phyloP scores from a whole-genome alignment of 345 rosid species.

The Gossypium sturtianum region DNA sequence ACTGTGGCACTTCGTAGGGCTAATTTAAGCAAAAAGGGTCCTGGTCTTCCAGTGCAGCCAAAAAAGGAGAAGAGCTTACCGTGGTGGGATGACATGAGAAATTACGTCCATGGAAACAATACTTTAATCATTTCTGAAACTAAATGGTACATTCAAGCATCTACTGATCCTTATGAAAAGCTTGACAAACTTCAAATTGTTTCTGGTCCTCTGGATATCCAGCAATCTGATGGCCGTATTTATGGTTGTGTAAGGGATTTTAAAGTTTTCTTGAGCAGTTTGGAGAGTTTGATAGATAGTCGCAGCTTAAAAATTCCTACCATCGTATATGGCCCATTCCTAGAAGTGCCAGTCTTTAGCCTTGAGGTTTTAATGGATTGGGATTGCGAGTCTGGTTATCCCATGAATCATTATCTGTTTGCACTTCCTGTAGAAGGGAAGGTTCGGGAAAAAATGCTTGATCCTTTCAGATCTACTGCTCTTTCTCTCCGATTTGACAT shows the following conservation, averaged over 20 bases:
- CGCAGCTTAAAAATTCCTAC: slow-evolving; percentile 57
- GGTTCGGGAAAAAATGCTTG: slow-evolving; percentile 71
- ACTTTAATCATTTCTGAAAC: slow-evolving; percentile 62
- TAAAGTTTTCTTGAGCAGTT: slow-evolving; percentile 73
- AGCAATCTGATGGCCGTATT: slow-evolving; percentile 89
- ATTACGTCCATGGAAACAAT: slow-evolving; percentile 82
- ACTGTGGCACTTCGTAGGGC: slow-evolving; percentile 98
- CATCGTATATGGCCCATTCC: slow-evolving; percentile 46
- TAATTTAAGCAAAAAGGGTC: slow-evolving; percentile 64
- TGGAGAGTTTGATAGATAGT: slow-evolving; percentile 68
- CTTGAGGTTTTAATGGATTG: slow-evolving; percentile 89
- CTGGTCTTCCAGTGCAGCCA: slow-evolving; percentile 45
- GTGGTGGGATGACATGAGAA: slow-evolving; percentile 99
- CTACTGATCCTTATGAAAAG: slow-evolving; percentile 93
- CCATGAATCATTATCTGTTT: slow-evolving; percentile 87
- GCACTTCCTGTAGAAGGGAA: slow-evolving; percentile 83
- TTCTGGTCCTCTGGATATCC: slow-evolving; percentile 69
- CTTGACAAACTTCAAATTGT: slow-evolving; percentile 75
- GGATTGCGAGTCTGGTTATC: slow-evolving; percentile 86
- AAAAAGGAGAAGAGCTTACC: slow-evolving; percentile 92
- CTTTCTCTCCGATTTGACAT: slow-evolving; percentile 82
- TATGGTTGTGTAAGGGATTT: slow-evolving; percentile 65
- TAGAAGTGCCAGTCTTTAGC: slow-evolving; percentile 67
- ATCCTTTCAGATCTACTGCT: slow-evolving; percentile 94
- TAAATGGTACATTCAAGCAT: slow-evolving; percentile 68